Percentiles rank a stretch among this genome's conserved stretches.
Evolutionary conservation across 306 rosid species (phyloP).

Genomic region (Sesbania bispinosa): DNA sequence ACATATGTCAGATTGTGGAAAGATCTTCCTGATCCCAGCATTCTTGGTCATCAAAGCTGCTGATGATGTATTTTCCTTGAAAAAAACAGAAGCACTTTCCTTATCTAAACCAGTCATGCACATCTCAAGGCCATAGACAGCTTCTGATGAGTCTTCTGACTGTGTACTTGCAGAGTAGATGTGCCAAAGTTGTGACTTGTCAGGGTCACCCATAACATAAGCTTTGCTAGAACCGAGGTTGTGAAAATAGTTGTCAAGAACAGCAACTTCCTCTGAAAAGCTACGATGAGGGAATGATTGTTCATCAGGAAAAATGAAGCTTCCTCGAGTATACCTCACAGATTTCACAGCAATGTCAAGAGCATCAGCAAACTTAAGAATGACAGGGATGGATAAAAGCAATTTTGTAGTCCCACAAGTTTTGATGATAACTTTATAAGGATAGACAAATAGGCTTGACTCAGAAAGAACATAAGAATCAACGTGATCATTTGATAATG

Average conservation of each 20-base stretch:
- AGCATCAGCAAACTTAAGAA: slow-evolving; percentile 60
- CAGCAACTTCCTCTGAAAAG: slow-evolving; percentile 75
- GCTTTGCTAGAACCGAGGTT: slow-evolving; percentile 75
- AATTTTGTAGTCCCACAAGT: slow-evolving; percentile 93
- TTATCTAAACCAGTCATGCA: slow-evolving; percentile 87
- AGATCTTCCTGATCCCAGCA: slow-evolving; percentile 79
- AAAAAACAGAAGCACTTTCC: slow-evolving; percentile 75
- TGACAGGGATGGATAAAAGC: slow-evolving; percentile 77
- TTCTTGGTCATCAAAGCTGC: slow-evolving; percentile 61
- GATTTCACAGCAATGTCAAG: slow-evolving; percentile 72
- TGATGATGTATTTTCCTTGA: slow-evolving; percentile 43
- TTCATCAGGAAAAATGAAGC: slow-evolving; percentile 84
- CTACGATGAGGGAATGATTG: slow-evolving; percentile 82
- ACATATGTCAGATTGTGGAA: slow-evolving; percentile 73
- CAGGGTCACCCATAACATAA: slow-evolving; percentile 59
- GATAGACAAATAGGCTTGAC: slow-evolving; percentile 83
- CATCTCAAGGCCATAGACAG: slow-evolving; percentile 75
- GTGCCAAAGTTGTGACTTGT: slow-evolving; percentile 72
- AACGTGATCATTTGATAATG: slow-evolving; percentile 66
- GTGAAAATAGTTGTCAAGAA: slow-evolving; percentile 64
- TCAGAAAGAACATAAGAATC: slow-evolving; percentile 97
- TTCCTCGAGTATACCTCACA: slow-evolving; percentile 81
- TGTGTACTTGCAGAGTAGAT: slow-evolving; percentile 70
- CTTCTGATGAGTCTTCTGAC: slow-evolving; percentile 24
- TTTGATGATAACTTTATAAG: slow-evolving; percentile 79